These are phyloP conservation scores for Blastobotrys serpentis DNA, from an alignment of 1,139 yeast genomes.

Conservation along the genomic window DNA sequence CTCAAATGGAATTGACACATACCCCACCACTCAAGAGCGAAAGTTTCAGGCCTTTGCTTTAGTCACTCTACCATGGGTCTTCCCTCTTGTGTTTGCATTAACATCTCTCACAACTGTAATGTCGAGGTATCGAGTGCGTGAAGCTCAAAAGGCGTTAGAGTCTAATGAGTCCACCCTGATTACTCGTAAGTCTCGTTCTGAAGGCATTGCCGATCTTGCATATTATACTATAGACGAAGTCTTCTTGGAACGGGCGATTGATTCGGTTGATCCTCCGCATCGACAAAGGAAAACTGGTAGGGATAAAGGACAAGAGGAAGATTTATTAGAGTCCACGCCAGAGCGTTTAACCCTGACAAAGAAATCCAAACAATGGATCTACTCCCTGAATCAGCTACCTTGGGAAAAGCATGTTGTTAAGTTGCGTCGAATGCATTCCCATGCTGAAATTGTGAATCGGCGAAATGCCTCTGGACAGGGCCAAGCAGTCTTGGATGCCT, in stretches of 20 bases:
- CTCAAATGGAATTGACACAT: slow-evolving; percentile 14
- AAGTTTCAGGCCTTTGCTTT: slow-evolving; percentile 22
- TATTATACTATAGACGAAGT: slow-evolving; percentile 19
- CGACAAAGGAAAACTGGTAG: background rate
- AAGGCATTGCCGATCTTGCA: slow-evolving; percentile 25
- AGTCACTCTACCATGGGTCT: slow-evolving; percentile 26
- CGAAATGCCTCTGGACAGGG: slow-evolving; percentile 36
- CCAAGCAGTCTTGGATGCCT: slow-evolving; percentile 29
- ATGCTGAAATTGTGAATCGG: slow-evolving; percentile 64
- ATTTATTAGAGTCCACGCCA: slow-evolving; percentile 26
- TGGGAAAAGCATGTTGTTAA: slow-evolving; percentile 75
- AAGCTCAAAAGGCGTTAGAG: slow-evolving; percentile 15
- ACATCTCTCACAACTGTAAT: slow-evolving; percentile 28
- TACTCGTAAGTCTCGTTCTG: slow-evolving; percentile 18
- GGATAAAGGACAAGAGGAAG: slow-evolving; percentile 20
- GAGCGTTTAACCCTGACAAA: slow-evolving; percentile 25
- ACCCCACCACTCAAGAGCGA: slow-evolving; percentile 22
- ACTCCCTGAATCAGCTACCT: slow-evolving; percentile 54
- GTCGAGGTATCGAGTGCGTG: slow-evolving; percentile 27
- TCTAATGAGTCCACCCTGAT: slow-evolving; percentile 10
- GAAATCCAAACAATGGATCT: slow-evolving; percentile 51
- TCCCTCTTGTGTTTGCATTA: slow-evolving; percentile 29
- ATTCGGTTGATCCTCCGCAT: background rate
- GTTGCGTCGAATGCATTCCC: slow-evolving; percentile 67
- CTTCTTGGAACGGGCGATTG: slow-evolving; percentile 13